Base-by-base conservation (phyloP, 2,329 filamentous ascomycete species). In the Orbilia quercus region DNA sequence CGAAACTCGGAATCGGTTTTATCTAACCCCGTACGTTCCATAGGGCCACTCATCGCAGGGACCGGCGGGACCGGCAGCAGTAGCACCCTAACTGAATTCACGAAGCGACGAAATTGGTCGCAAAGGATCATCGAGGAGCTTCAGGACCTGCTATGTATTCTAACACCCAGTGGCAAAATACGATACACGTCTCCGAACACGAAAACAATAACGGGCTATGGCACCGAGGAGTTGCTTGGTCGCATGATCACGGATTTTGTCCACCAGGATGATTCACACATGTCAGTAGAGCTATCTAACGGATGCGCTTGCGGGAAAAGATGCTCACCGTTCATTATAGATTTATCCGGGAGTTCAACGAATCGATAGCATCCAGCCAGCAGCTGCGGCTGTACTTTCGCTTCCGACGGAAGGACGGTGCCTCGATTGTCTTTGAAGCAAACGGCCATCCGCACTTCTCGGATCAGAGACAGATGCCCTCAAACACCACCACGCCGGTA, bases 371-470 rank as follows among this genome's bases (percentile, higher is more conserved):
- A 1, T 90, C 88, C 6, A 91, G 90, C n/a, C 89, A 90, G 76
- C 84, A 88, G 2, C 81, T 97, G 75, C 90, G 91, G 69, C 88
- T 96, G 80, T 96, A 96, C 82, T 95, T 96, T 80, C 89, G 94
- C 54, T 88, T 97, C 79, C 86, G 85, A 79, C 91, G 88, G 80
- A 87, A 88, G 76, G 91, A 95, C 79, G 88, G 87, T 20, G 84
- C 84, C 1, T 96, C 90, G 79, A 84, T 85, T 75, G 91, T 97
- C 63, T 91, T 98, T 79, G 94, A 98, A 82, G 89, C 91, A n/a
- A 89, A 94, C 76, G 94, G 94, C 54, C 94, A 97, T 79, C 91
- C 92, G 11, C 94, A 98, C 82, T 89, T 96, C 74, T 90, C 90
- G 36, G 87, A 85, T 18, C 88, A 91, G n/a, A 67, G 76, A 11